Evolutionary conservation across 257 asterid genomes (phyloP).

Genomic region (Craterostigma plantagineum): DNA sequence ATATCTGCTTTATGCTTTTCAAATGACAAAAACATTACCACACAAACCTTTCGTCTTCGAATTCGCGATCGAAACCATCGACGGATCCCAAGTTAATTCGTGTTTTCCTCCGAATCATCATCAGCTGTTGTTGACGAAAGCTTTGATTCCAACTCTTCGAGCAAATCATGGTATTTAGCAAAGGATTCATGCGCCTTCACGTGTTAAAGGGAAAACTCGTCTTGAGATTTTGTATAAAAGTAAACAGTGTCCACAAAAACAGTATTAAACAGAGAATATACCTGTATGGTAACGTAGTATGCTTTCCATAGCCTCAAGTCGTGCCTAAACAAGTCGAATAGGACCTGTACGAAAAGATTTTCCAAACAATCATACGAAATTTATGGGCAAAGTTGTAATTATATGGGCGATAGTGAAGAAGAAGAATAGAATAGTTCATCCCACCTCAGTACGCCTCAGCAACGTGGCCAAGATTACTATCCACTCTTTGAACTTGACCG

Average conservation of each 20-base stretch:
- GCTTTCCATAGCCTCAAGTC: constrained; percentile 87
- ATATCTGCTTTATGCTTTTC: too few relatives aligned
- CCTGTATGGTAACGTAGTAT: constrained; percentile 73
- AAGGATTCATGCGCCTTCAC: constrained; percentile 56
- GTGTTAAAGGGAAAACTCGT: not conserved
- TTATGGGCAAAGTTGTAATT: not conserved
- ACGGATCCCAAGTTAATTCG: too few relatives aligned
- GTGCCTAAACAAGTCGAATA: constrained; percentile 73
- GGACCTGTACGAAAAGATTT: constrained; percentile 57
- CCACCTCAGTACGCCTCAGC: constrained; percentile 92
- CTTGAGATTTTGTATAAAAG: constrained; percentile 3
- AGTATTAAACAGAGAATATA: constrained; percentile 14
- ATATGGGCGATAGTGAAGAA: not conserved
- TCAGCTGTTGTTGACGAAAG: constrained; percentile 29
- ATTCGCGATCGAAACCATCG: too few relatives aligned
- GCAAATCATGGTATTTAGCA: constrained; percentile 64
- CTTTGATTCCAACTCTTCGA: constrained; percentile 63
- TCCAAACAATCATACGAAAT: not conserved
- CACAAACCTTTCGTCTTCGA: too few relatives aligned
- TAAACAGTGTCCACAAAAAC: constrained; percentile 8
- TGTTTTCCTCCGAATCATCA: constrained; percentile 23
- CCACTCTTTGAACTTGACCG: constrained; percentile 98
- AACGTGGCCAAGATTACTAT: constrained; percentile 92
- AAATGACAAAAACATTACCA: too few relatives aligned
- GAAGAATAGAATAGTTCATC: not conserved